phyloP scores from a whole-genome alignment of 208 protist genomes.

The Trypanosoma scelopori region DNA sequence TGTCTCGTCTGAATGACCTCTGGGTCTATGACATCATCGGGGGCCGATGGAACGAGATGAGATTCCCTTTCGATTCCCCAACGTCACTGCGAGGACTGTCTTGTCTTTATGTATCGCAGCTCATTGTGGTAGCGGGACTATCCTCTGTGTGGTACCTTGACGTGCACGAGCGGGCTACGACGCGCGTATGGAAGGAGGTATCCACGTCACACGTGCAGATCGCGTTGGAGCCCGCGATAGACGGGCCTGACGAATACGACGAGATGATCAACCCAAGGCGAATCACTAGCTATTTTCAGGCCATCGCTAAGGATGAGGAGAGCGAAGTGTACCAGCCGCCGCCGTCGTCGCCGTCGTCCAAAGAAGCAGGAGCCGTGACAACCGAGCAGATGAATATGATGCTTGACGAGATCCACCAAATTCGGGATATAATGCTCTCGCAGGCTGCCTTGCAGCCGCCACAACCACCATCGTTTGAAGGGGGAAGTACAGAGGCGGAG shows the following conservation, averaged over 20 bases:
- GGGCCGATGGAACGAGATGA: slow-evolving; percentile 19
- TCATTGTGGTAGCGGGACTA: slow-evolving; percentile 15
- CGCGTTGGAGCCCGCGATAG: background rate
- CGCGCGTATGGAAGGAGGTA: slow-evolving; percentile 4
- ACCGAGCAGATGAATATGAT: slow-evolving; percentile 5
- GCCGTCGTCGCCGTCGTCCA: background rate
- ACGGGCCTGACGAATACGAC: slow-evolving; percentile 4
- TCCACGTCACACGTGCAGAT: slow-evolving; percentile 2
- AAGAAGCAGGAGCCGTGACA: background rate
- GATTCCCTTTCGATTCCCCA: slow-evolving; percentile 9
- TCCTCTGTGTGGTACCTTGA: slow-evolving; percentile 16
- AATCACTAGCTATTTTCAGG: background rate
- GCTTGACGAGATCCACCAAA: slow-evolving; percentile 12
- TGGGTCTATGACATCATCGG: slow-evolving; percentile 28
- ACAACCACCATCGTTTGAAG: too few species aligned
- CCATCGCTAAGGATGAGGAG: background rate
- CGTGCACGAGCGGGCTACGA: slow-evolving; percentile 1
- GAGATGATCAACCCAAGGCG: slow-evolving; percentile 10
- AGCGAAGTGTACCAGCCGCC: background rate
- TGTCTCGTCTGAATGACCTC: slow-evolving; percentile 6
- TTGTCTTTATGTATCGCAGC: slow-evolving; percentile 21
- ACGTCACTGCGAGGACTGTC: slow-evolving; percentile 8
- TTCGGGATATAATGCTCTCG: slow-evolving; percentile 5
- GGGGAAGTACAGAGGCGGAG: too few species aligned
- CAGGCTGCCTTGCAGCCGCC: background rate